A percentile compares a stretch with the other conserved stretches of the same genome.
phyloP scores from a whole-genome alignment of 2,329 filamentous ascomycete species.

The Phyllosticta citrichinensis region DNA sequence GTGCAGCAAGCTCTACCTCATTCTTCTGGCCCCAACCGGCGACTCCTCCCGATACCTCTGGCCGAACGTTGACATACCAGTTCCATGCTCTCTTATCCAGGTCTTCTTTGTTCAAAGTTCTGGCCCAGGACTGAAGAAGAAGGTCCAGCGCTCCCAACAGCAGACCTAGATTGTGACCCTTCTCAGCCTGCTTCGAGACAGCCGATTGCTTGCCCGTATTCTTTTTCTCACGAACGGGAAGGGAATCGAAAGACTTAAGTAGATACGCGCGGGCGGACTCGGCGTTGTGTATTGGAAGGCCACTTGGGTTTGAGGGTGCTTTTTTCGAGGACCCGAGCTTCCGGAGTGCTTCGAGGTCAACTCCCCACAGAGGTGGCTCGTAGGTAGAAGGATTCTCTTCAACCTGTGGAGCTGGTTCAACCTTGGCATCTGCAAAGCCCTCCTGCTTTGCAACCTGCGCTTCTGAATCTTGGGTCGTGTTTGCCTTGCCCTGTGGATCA shows the following conservation, averaged over 20 bases:
- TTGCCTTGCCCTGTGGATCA: neutral
- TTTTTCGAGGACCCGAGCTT: slow-evolving; percentile 26
- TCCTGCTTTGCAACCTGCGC: slow-evolving; percentile 17
- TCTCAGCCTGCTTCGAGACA: slow-evolving; percentile 47
- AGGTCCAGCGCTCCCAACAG: slow-evolving; percentile 62
- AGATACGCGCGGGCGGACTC: slow-evolving; percentile 55
- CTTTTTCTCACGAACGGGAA: neutral
- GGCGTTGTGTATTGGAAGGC: slow-evolving; percentile 65
- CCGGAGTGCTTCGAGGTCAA: slow-evolving; percentile 47
- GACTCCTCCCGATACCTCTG: slow-evolving; percentile 62
- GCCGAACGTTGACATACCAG: slow-evolving; percentile 71
- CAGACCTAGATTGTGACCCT: slow-evolving; percentile 57
- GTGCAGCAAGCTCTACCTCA: slow-evolving; percentile 53
- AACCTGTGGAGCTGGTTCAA: neutral
- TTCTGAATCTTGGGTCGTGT: slow-evolving; percentile 11
- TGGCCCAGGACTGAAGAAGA: slow-evolving; percentile 64
- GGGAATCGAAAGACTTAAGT: slow-evolving; percentile 43
- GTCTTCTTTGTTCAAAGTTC: slow-evolving; percentile 52
- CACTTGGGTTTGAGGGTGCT: slow-evolving; percentile 15
- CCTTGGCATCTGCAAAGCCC: slow-evolving; percentile 13
- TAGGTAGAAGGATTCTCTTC: slow-evolving; percentile 20
- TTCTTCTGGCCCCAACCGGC: slow-evolving; percentile 81
- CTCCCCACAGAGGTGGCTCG: slow-evolving; percentile 44
- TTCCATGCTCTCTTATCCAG: slow-evolving; percentile 67
- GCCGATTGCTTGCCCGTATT: slow-evolving; percentile 44